Conservation (phyloP, 495 filamentous ascomycete species). For the Xylaria palmicola region DNA sequence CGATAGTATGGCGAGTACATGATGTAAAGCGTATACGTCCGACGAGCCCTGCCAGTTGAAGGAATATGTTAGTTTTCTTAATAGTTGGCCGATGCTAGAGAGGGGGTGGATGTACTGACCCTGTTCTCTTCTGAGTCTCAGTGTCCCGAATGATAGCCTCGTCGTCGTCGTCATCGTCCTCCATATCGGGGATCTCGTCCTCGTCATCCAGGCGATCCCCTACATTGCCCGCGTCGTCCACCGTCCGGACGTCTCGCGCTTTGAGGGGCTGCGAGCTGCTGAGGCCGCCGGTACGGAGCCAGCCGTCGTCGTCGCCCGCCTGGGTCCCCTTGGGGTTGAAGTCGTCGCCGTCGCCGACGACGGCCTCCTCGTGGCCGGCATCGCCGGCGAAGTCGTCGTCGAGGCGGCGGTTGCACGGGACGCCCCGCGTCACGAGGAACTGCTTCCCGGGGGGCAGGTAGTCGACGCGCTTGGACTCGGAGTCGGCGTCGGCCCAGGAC, state of each 20-base stretch:
- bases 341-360: conserved; percentile 75
- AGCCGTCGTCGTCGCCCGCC: conserved; percentile 77
- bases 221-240: conserved; percentile 77
- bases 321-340: conserved; percentile 52
- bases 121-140: conserved; percentile 57
- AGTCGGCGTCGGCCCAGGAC: conserved; percentile 92
- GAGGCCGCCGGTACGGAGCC: conserved; percentile 81
- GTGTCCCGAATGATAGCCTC: conserved; percentile 92
- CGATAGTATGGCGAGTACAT: conserved; percentile 96
- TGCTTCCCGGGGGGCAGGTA: conserved; percentile 91
- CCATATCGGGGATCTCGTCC: conserved; percentile 96
- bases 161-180: conserved; percentile 96
- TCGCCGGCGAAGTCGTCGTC: conserved; percentile 92
- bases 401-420: conserved; percentile 86
- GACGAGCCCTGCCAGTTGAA: conserved; percentile 60
- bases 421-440: conserved; percentile 90
- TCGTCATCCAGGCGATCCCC: conserved; percentile 72
- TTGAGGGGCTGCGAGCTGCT: conserved; percentile 70
- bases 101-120: conserved; percentile 53
- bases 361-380: conserved; percentile 76
- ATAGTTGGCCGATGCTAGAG: background rate
- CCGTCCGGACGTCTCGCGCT: conserved; percentile 76
- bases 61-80: conserved; percentile 5
- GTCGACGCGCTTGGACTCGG: conserved; percentile 67
- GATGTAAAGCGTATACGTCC: conserved; percentile 97